Evolutionary conservation across 495 filamentous ascomycete species (phyloP), one percentile per base, ranked within the genome.

Genomic region (Xylaria sp.): DNA sequence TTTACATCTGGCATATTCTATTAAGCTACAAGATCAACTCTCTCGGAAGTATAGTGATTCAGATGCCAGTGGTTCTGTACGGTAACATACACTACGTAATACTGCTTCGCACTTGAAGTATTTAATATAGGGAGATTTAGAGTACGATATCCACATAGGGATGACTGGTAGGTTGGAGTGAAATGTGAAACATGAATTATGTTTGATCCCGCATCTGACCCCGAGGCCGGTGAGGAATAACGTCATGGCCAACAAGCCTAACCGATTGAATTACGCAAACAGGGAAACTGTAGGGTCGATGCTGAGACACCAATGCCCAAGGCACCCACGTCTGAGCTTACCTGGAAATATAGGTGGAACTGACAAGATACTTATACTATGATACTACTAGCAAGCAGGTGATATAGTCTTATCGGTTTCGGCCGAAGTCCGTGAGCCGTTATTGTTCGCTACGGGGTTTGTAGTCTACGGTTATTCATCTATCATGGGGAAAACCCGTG

Each of bases 141-240:
- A 53, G 11, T 37, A 37, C 59, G n/a, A 43, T 26, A 53, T 41
- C n/a, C n/a, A n/a, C n/a, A n/a, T n/a, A n/a, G 12, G 5, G 14
- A 24, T 4, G 40, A 66, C 19, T 15, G 17, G 5, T n/a, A 66
- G 46, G 15, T 40, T 12, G 5, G 35, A 40, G 64, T 40, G 24
- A 31, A 15, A 64, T 50, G 17, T 66, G 64, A 55, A 67, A 67
- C 64, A 17, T 43, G 48, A 64, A 29, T 41, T 26, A 55, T 41
- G 64, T 67, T 43, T 43, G 64, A 53, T 24, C 35, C 46, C 21
- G 64, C 48, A 67, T 41, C 26, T 67, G 31, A n/a, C 52, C 44
- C 12, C 33, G 43, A 48, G 44, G 62, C 44, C 62, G 21, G 33
- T 37, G 33, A 37, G 57, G n/a, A n/a, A n/a, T n/a, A n/a, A n/a